Conservation (phyloP, 495 filamentous ascomycete species). For the Monascus purpureus region DNA sequence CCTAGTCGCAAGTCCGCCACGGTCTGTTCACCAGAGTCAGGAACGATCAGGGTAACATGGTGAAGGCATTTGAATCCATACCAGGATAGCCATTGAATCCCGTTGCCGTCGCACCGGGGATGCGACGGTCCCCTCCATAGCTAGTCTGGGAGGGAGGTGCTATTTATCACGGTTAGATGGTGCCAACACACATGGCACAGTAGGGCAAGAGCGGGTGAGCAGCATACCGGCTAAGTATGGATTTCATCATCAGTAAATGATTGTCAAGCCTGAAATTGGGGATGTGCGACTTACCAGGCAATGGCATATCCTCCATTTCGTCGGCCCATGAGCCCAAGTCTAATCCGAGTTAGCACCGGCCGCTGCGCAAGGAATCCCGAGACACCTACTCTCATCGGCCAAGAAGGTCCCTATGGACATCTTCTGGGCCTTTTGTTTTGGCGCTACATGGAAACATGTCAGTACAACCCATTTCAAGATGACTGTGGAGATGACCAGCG, state of each 20-base stretch:
- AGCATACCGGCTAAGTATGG: conserved; percentile 24
- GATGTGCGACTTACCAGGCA: conserved; percentile 45
- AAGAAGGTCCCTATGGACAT: conserved; percentile 89
- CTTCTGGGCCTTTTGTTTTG: conserved; percentile 84
- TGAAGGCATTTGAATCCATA: conserved; percentile 5
- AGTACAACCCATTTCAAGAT: conserved; percentile 8
- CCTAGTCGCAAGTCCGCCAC: conserved; percentile 51
- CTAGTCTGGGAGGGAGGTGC: conserved; percentile 20
- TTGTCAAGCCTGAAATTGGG: neutral
- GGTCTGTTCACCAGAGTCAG: conserved; percentile 16
- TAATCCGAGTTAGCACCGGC: conserved; percentile 32
- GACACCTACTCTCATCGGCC: conserved; percentile 61
- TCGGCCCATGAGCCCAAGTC: conserved; percentile 94
- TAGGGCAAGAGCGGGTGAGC: neutral
- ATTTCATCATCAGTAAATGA: conserved; percentile 2
- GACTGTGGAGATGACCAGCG: conserved; percentile 1
- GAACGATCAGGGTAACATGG: neutral
- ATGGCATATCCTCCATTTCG: conserved; percentile 81
- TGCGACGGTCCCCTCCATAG: conserved; percentile 33
- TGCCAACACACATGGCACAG: neutral
- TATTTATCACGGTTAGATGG: conserved; percentile 11
- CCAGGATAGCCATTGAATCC: conserved; percentile 28
- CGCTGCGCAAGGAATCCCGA: conserved; percentile 5
- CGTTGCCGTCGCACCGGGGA: conserved; percentile 22
- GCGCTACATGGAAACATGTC: conserved; percentile 42